Percentiles rank a stretch among this genome's conserved stretches.
Conservation (phyloP, 2,329 filamentous ascomycete genomes). For the Periglandula ipomoeae region DNA sequence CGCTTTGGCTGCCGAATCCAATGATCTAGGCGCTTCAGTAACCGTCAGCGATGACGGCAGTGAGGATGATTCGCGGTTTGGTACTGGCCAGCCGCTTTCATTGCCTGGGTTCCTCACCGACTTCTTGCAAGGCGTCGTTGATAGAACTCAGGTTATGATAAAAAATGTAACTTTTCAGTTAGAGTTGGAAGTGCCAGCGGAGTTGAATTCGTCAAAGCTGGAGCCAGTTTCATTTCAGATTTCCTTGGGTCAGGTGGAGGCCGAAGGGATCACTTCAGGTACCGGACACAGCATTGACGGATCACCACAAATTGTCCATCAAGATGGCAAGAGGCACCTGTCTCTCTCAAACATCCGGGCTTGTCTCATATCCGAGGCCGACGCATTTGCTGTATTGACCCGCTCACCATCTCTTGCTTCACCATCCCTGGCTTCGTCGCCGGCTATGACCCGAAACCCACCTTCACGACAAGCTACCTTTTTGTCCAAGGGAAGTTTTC, state of each 20-base stretch:
- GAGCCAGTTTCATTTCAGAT: constrained; percentile 57
- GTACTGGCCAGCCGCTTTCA: constrained; percentile 62
- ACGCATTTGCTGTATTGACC: constrained; percentile 52
- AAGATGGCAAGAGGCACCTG: constrained; percentile 57
- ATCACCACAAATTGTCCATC: constrained; percentile 32
- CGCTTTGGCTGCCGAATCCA: constrained; percentile 53
- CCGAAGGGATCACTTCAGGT: constrained; percentile 55
- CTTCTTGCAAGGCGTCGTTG: constrained; percentile 65
- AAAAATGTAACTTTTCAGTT: constrained; percentile 57
- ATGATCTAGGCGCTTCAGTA: constrained; percentile 53
- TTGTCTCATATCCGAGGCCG: constrained; percentile 57
- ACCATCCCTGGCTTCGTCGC: constrained; percentile 39
- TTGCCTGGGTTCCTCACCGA: constrained; percentile 62
- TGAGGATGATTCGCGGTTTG: constrained; percentile 51
- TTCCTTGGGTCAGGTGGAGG: constrained; percentile 52
- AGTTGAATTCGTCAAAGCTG: constrained; percentile 34
- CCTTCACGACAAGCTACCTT: constrained; percentile 23
- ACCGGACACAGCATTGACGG: constrained; percentile 13
- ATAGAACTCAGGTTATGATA: constrained; percentile 60
- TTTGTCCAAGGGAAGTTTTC: constrained; percentile 19
- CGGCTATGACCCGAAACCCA: constrained; percentile 32
- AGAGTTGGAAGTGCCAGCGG: constrained; percentile 48
- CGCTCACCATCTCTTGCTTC: constrained; percentile 44
- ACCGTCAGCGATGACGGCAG: constrained; percentile 51
- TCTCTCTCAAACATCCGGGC: constrained; percentile 55